Evolutionary conservation across 441 rosid species (phyloP).

Genomic region (Breynia disticha): DNA sequence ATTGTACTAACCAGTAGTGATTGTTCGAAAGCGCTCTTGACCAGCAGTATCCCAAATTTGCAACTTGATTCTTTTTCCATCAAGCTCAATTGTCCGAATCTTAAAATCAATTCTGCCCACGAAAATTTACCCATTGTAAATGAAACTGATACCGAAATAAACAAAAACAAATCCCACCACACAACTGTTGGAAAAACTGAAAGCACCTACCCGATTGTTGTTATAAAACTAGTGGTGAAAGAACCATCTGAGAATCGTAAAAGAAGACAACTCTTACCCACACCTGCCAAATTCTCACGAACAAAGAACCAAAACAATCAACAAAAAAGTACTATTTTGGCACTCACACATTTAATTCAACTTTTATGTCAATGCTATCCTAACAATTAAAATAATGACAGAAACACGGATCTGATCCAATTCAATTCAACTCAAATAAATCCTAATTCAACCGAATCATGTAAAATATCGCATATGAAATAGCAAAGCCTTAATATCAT

Average conservation of each 20-base stretch:
- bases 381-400: no score
- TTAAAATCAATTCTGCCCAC: constrained; percentile 63
- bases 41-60: constrained; percentile 96
- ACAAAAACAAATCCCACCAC: not conserved
- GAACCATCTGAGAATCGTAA: constrained; percentile 92
- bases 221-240: constrained; percentile 77
- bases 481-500: no score
- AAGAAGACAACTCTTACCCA: constrained; percentile 91
- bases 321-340: no score
- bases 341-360: no score
- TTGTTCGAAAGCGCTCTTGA: constrained; percentile 85
- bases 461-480: no score
- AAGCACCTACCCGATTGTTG: constrained; percentile 64
- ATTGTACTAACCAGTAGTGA: constrained; percentile 83
- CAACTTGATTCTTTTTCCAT: constrained; percentile 75
- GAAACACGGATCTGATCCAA: no score
- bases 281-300: constrained; percentile 39
- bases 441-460: no score
- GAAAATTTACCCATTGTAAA: constrained; percentile 7
- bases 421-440: no score
- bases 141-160: not conserved
- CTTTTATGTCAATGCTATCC: no score
- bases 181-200: not conserved
- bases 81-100: constrained; percentile 82
- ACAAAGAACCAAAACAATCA: not conserved